These are phyloP conservation scores for Cryptococcus sp. DNA, from an alignment of 1,284 basidiomycete genomes.

Conservation along the genomic window DNA sequence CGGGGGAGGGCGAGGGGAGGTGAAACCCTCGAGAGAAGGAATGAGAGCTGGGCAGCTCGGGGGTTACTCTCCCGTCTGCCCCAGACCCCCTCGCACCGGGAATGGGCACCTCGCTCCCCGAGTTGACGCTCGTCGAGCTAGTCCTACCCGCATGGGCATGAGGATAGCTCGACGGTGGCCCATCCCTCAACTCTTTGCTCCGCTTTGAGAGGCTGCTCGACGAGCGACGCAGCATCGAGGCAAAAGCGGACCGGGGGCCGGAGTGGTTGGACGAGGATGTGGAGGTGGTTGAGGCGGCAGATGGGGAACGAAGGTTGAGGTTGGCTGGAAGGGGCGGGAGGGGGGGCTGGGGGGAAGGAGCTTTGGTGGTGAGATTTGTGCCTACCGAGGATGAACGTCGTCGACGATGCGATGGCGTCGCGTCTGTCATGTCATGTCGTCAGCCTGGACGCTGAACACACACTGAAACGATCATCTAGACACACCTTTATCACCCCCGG, in stretches of 20 bases:
- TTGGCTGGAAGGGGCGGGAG: constrained; percentile 31
- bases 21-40: constrained; percentile 44
- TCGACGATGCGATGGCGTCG: constrained; percentile 10
- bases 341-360: constrained; percentile 21
- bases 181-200: constrained; percentile 14
- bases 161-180: constrained; percentile 23
- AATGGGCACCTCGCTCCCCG: constrained; percentile 4
- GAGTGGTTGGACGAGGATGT: constrained; percentile 19
- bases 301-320: constrained; percentile 31
- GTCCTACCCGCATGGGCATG: constrained; percentile 1
- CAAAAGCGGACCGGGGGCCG: constrained; percentile 12
- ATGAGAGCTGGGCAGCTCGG: constrained; percentile 15
- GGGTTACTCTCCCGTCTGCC: constrained; percentile 8
- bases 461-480: not conserved
- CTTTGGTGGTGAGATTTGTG: not conserved
- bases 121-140: constrained; percentile 11
- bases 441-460: not conserved
- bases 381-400: constrained; percentile 28
- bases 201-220: constrained; percentile 29
- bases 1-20: constrained; percentile 37
- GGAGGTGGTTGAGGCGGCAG: constrained; percentile 17
- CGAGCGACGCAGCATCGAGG: constrained; percentile 31
- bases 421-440: not conserved
- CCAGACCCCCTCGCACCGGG: not conserved
- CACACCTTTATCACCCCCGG: constrained; percentile 9